Conservation (phyloP, 2,329 filamentous ascomycete species). For the Sporothrix sp. region DNA sequence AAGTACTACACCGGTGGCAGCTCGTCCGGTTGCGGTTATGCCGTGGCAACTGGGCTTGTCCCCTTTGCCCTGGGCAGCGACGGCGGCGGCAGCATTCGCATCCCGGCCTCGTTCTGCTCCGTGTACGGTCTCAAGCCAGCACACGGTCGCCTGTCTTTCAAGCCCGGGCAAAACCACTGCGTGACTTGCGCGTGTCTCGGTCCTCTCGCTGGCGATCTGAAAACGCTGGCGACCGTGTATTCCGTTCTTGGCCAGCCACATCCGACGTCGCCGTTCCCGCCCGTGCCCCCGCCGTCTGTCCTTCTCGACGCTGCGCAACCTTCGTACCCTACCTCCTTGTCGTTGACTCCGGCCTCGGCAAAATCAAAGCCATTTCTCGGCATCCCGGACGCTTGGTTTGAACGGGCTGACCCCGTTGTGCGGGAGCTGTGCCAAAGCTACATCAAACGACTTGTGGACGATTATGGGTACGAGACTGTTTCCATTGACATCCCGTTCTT, state of each 20-base stretch:
- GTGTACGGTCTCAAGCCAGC: conserved; percentile 66
- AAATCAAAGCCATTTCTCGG: conserved; percentile 44
- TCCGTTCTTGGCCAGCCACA: conserved; percentile 56
- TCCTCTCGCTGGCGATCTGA: conserved; percentile 56
- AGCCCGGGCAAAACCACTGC: conserved; percentile 49
- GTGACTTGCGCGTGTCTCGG: conserved; percentile 56
- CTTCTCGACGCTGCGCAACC: conserved; percentile 17
- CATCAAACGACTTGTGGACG: conserved; percentile 42
- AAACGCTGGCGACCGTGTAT: conserved; percentile 57
- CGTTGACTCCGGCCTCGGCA: neutral
- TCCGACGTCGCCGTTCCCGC: conserved; percentile 45
- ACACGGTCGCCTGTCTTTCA: conserved; percentile 54
- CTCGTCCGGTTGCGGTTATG: conserved; percentile 64
- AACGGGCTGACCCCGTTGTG: conserved; percentile 31
- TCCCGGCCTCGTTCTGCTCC: conserved; percentile 63
- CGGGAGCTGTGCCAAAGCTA: conserved; percentile 33
- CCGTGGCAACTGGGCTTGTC: conserved; percentile 58
- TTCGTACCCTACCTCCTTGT: neutral
- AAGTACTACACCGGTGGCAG: conserved; percentile 69
- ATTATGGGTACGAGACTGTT: conserved; percentile 43
- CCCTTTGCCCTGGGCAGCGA: conserved; percentile 65
- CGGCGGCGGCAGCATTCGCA: conserved; percentile 64
- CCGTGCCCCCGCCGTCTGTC: conserved; percentile 21
- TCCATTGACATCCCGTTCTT: conserved; percentile 49
- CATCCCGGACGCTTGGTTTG: conserved; percentile 56